Percentiles rank a stretch among this genome's conserved stretches.
Conservation (phyloP, 768 basidiomycete genomes). For the Leccinum longicurvipes region DNA sequence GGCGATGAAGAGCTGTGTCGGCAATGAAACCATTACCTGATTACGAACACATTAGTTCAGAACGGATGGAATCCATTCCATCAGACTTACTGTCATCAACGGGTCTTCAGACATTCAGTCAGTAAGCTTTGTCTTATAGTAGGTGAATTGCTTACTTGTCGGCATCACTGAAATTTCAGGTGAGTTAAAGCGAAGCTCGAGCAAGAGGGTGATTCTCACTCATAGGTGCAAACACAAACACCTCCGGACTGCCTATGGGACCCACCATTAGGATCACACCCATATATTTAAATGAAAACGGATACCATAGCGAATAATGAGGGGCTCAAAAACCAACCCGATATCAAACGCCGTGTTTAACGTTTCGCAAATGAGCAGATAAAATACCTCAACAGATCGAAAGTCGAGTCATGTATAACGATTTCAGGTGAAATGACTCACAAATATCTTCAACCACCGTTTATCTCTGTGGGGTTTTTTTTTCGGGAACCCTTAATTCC, state of each 20-base stretch:
- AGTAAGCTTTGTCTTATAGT: background rate
- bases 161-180: constrained; percentile 7
- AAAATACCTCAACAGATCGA: constrained; percentile 31
- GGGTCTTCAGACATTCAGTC: constrained; percentile 34
- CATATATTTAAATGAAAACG: background rate
- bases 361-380: constrained; percentile 47
- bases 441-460: constrained; percentile 44
- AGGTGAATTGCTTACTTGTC: constrained; percentile 2
- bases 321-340: constrained; percentile 44
- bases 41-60: background rate
- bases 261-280: constrained; percentile 11
- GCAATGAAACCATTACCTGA: constrained; percentile 42
- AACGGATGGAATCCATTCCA: background rate
- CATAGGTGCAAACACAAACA: background rate
- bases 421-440: constrained; percentile 19
- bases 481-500: background rate
- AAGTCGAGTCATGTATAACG: background rate
- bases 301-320: constrained; percentile 46
- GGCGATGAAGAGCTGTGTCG: constrained; percentile 49
- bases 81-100: constrained; percentile 38
- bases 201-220: constrained; percentile 3
- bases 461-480: constrained; percentile 40
- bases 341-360: constrained; percentile 44
- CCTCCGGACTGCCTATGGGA: constrained; percentile 23
- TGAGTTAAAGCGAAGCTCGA: background rate